Conservation (phyloP, 2,329 filamentous ascomycete species). For the Penicillium capsulatum region DNA sequence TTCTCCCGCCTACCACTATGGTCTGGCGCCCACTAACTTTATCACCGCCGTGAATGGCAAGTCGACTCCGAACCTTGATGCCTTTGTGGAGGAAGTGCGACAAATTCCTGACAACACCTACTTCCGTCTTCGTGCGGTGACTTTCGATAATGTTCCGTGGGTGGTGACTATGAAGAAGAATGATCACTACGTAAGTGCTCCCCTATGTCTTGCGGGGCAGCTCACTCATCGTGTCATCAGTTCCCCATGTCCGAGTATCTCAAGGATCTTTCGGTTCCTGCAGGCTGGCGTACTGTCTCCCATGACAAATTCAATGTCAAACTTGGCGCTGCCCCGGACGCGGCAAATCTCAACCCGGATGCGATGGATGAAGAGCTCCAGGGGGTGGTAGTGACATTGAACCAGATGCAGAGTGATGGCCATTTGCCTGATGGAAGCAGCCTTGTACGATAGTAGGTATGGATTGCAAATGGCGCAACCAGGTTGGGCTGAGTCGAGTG, state of each 20-base stretch:
- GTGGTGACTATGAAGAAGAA: conserved; percentile 99
- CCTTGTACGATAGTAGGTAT: conserved; percentile 18
- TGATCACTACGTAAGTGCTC: conserved; percentile 70
- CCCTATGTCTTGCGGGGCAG: not conserved
- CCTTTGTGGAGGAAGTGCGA: conserved; percentile 75
- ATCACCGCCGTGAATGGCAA: conserved; percentile 92
- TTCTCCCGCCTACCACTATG: conserved; percentile 82
- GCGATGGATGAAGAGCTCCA: conserved; percentile 44
- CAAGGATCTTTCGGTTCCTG: conserved; percentile 51
- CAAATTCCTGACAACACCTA: conserved; percentile 96
- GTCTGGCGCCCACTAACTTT: conserved; percentile 93
- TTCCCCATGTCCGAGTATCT: conserved; percentile 64
- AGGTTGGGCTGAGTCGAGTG: conserved; percentile 3
- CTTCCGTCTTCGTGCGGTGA: conserved; percentile 95
- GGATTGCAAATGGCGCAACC: conserved; percentile 11
- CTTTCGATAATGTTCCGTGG: conserved; percentile 97
- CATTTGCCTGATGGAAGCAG: not conserved
- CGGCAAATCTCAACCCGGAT: conserved; percentile 44
- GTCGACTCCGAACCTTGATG: conserved; percentile 73
- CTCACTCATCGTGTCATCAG: conserved; percentile 23
- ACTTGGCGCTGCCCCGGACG: conserved; percentile 35
- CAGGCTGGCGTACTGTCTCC: conserved; percentile 57
- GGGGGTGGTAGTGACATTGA: conserved; percentile 36
- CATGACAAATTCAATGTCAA: conserved; percentile 47
- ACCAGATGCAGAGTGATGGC: conserved; percentile 28